Percentiles rank a stretch among this genome's conserved stretches.
Evolutionary conservation across 495 filamentous ascomycete species (phyloP).

Genomic region (Neurospora intermedia): DNA sequence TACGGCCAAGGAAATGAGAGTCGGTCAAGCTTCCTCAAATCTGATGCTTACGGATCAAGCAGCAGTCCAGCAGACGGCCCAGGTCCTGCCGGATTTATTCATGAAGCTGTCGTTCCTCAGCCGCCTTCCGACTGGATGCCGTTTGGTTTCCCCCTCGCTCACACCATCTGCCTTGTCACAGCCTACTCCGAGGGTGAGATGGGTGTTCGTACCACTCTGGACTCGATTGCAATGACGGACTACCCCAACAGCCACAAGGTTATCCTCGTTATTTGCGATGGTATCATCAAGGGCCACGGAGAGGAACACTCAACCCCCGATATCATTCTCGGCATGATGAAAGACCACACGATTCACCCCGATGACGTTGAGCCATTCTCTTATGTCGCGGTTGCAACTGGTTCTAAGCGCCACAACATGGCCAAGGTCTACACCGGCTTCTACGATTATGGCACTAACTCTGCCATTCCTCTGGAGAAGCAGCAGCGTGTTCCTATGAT

Average conservation of each 20-base stretch:
- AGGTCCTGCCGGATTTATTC: conserved; percentile 88
- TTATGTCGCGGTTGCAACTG: conserved; percentile 92
- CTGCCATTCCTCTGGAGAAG: conserved; percentile 68
- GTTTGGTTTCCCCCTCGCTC: conserved; percentile 88
- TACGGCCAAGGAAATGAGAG: conserved; percentile 69
- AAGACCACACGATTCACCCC: conserved; percentile 67
- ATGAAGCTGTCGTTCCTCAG: conserved; percentile 91
- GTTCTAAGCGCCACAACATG: conserved; percentile 98
- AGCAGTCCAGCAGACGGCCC: conserved; percentile 56
- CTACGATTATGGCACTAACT: conserved; percentile 86
- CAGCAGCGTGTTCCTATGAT: conserved; percentile 99
- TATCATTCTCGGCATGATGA: conserved; percentile 86
- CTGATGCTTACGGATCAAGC: conserved; percentile 39
- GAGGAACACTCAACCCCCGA: conserved; percentile 84
- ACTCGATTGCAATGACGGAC: conserved; percentile 95
- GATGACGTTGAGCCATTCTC: conserved; percentile 81
- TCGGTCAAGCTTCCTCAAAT: conserved; percentile 40
- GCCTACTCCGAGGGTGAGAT: conserved; percentile 95
- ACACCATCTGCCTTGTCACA: conserved; percentile 88
- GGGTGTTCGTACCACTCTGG: conserved; percentile 84
- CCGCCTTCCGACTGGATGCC: conserved; percentile 97
- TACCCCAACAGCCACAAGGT: conserved; percentile 98
- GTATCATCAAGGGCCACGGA: conserved; percentile 93
- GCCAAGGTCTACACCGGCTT: conserved; percentile 96
- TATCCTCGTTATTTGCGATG: conserved; percentile 93